phyloP scores from a whole-genome alignment of 345 rosid genomes.

The Erucastrum elatum region DNA sequence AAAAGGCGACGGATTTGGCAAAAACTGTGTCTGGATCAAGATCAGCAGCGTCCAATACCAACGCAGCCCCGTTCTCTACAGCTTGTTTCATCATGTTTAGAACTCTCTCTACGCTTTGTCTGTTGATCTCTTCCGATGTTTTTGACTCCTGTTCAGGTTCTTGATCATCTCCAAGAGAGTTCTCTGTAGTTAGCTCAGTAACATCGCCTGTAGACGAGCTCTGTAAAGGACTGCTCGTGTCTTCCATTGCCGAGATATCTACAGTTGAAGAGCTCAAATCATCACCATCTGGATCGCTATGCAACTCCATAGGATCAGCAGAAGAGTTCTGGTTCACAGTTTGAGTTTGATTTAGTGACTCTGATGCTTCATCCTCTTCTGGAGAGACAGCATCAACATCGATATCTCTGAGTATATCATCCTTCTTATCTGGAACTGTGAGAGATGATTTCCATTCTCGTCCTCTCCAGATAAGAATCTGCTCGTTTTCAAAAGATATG shows the following conservation, averaged over 20 bases:
- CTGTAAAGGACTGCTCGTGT: constrained; percentile 9
- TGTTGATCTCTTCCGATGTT: constrained; percentile 29
- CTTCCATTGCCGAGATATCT: background rate
- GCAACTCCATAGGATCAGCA: constrained; percentile 27
- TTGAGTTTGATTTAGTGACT: constrained; percentile 23
- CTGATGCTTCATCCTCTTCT: constrained; percentile 37
- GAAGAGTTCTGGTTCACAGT: constrained; percentile 16
- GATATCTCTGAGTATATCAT: constrained; percentile 31
- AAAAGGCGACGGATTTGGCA: constrained; percentile 56
- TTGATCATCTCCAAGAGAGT: constrained; percentile 10
- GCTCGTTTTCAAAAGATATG: constrained; percentile 76
- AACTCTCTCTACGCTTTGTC: constrained; percentile 45
- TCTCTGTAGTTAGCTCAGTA: constrained; percentile 12
- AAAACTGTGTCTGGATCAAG: constrained; percentile 66
- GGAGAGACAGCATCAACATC: constrained; percentile 30
- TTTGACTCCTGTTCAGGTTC: constrained; percentile 27
- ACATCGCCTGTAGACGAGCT: constrained; percentile 7
- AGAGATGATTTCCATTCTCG: constrained; percentile 65
- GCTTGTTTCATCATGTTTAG: constrained; percentile 62
- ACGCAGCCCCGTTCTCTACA: constrained; percentile 67
- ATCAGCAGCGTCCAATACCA: constrained; percentile 47
- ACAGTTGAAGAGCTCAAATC: constrained; percentile 17
- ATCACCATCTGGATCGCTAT: constrained; percentile 18
- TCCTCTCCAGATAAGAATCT: constrained; percentile 88
- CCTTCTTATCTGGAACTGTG: constrained; percentile 35